Conservation (phyloP, 176 grass and related monocot species). For the Ensete ventricosum region DNA sequence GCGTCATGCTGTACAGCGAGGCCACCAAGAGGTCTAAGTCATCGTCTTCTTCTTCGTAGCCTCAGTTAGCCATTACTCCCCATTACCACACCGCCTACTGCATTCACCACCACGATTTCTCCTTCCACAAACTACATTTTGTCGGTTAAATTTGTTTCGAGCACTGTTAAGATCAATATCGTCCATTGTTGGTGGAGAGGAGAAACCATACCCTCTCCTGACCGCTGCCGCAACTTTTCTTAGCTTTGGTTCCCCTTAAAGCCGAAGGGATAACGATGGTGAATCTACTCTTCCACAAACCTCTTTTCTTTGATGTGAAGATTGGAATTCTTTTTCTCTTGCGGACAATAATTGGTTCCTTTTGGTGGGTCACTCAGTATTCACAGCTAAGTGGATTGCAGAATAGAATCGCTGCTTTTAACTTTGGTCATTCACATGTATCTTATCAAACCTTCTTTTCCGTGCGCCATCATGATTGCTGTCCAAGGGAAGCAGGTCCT, state of each 20-base stretch:
- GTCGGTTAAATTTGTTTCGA: background rate
- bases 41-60: background rate
- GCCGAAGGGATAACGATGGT: background rate
- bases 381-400: too few species aligned
- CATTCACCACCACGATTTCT: too few species aligned
- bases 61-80: background rate
- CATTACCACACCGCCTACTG: background rate
- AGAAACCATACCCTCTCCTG: background rate
- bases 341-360: too few species aligned
- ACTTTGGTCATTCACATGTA: too few species aligned
- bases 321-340: background rate
- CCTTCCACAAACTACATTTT: too few species aligned
- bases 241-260: background rate
- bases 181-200: background rate
- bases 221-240: background rate
- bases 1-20: conserved; percentile 11
- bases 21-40: conserved; percentile 13
- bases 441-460: too few species aligned
- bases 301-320: background rate
- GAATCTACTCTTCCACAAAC: background rate
- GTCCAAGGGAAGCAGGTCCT: too few species aligned
- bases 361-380: too few species aligned
- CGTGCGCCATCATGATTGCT: too few species aligned
- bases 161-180: background rate
- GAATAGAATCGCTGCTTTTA: too few species aligned